Evolutionary conservation across 495 filamentous ascomycete genomes (phyloP).

Genomic region (Gamarada debralockiae): DNA sequence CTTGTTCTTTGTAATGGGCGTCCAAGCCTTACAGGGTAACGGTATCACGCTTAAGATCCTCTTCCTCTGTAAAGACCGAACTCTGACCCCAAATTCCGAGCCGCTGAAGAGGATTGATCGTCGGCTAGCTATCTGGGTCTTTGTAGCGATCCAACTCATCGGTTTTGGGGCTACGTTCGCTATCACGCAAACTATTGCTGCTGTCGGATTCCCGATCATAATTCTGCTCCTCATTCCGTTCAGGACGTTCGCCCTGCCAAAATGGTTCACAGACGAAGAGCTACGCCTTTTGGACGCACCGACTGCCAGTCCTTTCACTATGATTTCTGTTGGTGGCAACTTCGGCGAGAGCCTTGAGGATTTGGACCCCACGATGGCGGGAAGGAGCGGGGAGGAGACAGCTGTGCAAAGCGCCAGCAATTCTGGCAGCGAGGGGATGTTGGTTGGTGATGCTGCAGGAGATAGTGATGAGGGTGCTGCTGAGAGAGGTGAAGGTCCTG

Average conservation of each 20-base stretch:
- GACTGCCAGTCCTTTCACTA: constrained; percentile 79
- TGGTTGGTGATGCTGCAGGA: constrained; percentile 7
- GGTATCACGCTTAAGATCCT: constrained; percentile 80
- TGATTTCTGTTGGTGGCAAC: constrained; percentile 77
- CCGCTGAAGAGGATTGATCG: constrained; percentile 61
- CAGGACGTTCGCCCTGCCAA: constrained; percentile 68
- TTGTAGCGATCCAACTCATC: constrained; percentile 70
- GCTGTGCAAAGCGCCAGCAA: constrained; percentile 1
- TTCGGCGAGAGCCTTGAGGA: constrained; percentile 44
- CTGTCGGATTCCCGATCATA: constrained; percentile 89
- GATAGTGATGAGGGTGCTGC: constrained; percentile 30
- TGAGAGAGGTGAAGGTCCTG: constrained; percentile 28
- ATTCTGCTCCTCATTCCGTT: constrained; percentile 79
- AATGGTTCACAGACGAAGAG: constrained; percentile 64
- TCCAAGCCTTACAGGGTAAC: constrained; percentile 75
- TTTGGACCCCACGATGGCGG: background rate
- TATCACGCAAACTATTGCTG: constrained; percentile 93
- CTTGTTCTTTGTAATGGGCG: constrained; percentile 93
- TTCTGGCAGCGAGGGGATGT: constrained; percentile 12
- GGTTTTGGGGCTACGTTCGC: constrained; percentile 87
- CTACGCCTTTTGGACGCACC: constrained; percentile 69
- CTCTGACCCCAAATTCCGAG: constrained; percentile 59
- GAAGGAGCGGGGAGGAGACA: constrained; percentile 6
- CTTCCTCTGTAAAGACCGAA: constrained; percentile 65
- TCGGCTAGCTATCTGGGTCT: constrained; percentile 65